Base-by-base conservation (phyloP, 768 basidiomycete genomes). In the Naganishia friedmannii region DNA sequence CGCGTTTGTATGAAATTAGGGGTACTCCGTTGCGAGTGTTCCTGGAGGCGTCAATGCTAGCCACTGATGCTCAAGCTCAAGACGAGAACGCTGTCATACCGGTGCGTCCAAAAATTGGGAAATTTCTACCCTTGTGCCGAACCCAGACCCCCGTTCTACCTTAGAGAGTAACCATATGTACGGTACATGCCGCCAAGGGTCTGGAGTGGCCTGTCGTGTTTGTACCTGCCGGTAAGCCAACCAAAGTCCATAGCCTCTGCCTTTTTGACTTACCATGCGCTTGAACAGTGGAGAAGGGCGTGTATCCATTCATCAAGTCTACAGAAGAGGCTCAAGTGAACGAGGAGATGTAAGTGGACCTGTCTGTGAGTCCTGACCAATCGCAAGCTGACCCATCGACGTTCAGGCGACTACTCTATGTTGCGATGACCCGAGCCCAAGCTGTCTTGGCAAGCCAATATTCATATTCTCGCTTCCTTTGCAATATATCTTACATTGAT, bases 181-280 rank as follows among this genome's bases (percentile, higher is more conserved):
- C 92, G 0, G 91, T 92, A 67, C 92, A 95, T 82, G 87, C 91
- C 39, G 91, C 92, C 0, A 95, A 95, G 78, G 92, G 92, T 0
- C 82, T 93, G 9, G 92, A 95, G 79, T 95, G 92, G 91, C 91
- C 92, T 0, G 89, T 93, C 1, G 91, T 93, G 0, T 88, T 93
- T 72, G 83, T 82, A 8, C 80, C 80, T 7, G 74, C 77, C 42
- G 74, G 77, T 78, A 23, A 74, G 77, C 70, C 2, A 26, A 0
- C 15, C 2, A 28, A 17, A 7, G 45, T 17, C 26, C 26, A 6
- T 10, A 10, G 12, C 31, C 17, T 29, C 91, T 23, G 89, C 89
- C 55, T 21, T 63, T 46, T 55, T 17, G 48, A 10, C 19, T 63
- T 31, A 46, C 65, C 63, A 74, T 65, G 71, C 42, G 53, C 67